These are phyloP conservation scores for Corchorus capsularis DNA, from an alignment of 345 rosid species.

Conservation along the genomic window DNA sequence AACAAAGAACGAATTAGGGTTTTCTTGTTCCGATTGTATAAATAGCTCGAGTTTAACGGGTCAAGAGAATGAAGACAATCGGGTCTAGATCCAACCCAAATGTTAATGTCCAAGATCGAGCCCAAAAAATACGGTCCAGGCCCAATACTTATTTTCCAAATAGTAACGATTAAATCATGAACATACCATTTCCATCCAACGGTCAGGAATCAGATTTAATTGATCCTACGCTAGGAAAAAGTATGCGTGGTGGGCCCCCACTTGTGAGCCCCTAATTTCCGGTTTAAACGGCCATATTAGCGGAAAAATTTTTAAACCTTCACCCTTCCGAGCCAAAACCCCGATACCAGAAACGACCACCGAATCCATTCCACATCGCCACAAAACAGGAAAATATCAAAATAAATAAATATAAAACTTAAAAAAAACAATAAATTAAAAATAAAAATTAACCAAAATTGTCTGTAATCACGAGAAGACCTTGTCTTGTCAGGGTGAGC, in stretches of 20 bases:
- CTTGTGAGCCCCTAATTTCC: not conserved
- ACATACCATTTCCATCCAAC: not conserved
- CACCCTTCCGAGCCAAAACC: constrained; percentile 4
- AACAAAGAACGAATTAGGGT: constrained; percentile 1
- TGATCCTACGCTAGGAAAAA: not conserved
- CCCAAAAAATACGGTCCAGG: not conserved
- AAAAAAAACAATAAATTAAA: not conserved
- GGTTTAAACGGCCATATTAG: not conserved
- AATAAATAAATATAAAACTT: not conserved
- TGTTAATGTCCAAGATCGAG: not conserved
- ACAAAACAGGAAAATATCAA: not conserved
- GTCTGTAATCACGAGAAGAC: constrained; percentile 11
- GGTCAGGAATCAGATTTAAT: not conserved
- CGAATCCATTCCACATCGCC: not conserved
- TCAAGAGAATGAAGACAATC: not conserved
- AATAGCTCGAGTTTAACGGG: not conserved
- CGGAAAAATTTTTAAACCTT: not conserved
- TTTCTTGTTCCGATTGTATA: not conserved
- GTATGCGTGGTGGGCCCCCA: not conserved
- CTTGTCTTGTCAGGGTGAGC: not conserved
- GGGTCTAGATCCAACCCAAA: not conserved
- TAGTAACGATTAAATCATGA: not conserved
- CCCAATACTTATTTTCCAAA: not conserved
- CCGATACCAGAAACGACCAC: not conserved
- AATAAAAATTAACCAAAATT: not conserved